Evolutionary conservation across 1,284 basidiomycete species (phyloP), one percentile per base, ranked within the genome.

Genomic region (Irpex sp.): DNA sequence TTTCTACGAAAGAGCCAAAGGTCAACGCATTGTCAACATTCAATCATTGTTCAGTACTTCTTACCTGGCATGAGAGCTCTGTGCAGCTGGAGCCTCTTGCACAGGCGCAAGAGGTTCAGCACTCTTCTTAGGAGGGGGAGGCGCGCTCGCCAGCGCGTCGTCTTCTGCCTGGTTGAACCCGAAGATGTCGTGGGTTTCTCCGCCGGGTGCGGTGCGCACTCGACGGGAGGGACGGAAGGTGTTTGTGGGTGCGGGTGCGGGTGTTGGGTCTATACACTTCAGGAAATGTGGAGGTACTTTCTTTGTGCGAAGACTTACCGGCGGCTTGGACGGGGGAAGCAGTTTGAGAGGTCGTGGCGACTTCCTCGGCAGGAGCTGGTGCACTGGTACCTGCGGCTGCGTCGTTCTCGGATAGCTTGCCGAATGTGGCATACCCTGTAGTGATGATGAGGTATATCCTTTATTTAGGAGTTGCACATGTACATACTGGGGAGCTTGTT

Each of bases 401-500:
- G 17, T 80, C 38, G 34, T 44, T 63, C 13, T 65, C 63, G 31
- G 71, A 64, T 21, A 76, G 65, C 69, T 81, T 86, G 47, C 85
- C 85, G 68, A 88, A 86, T 64, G 80, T 81, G 2, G 83, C 86
- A 69, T 87, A 88, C 63, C 79, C 86, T 88, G 67, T 31, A 44
- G 36, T 38, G 44, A 34, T 5, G 57, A 17, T 21, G 31, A 37
- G 34, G 3, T 56, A 17, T 11, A 13, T 48, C 57, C 17, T 40
- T 48, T 48, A 48, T 0, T 57, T 31, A 9, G 47, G 38, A 19
- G 49, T 31, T 31, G 26, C 5, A 9, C 5, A 56, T 7, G 3
- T 4, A 74, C 80, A 40, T 78, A 90, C 89, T 81, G 31, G 89
- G 89, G 49, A 91, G 79, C 72, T 91, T 91, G 68, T 81, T 79